Base-by-base conservation (phyloP, 2,329 filamentous ascomycete species). In the Macrophomina tecta region DNA sequence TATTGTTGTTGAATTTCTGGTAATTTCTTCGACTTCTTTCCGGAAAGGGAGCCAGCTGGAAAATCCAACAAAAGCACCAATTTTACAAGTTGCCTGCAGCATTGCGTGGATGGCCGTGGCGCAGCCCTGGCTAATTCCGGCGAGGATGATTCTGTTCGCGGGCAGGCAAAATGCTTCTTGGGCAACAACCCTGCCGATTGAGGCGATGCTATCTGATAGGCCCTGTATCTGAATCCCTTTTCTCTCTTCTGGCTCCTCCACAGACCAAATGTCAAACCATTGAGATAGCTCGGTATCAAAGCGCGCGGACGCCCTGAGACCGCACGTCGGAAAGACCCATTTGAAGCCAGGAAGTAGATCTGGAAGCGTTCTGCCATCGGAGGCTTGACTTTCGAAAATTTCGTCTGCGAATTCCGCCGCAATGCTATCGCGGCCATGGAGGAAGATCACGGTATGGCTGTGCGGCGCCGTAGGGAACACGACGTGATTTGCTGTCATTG, bases 381-480 rank as follows among this genome's bases (percentile, higher is more conserved):
- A 73, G 16, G 70, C 70, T 65, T 75, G 69, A 46, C 71, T 73
- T 64, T 77, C 76, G 69, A 83, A 80, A 56, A 84, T 71, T 64
- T 83, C 81, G 11, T 49, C 42, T 0, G 77, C 73, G 55, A 82
- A 83, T 38, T 81, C 77, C 0, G 68, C 16, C 23, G 72, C 74
- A 3, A 67, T 70, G 69, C 78, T 81, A 66, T 80, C 81, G 36
- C 79, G 74, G 7, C 81, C 82, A 61, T 84, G 81, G 28, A 84
- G 78, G 63, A 82, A 76, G 48, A 84, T 82, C 49, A 84, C 68
- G 0, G 81, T 84, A 53, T 83, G 79, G 0, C 77, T 81, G 64
- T 83, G 81, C 0, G 23, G 23, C 2, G 36, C 28, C 5, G 53
- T 52, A 5, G 68, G 34, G 12, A n/a, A n/a, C 23, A 63, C 28